phyloP scores from a whole-genome alignment of 2,329 filamentous ascomycete species.

The Exophiala lecanii-corni region DNA sequence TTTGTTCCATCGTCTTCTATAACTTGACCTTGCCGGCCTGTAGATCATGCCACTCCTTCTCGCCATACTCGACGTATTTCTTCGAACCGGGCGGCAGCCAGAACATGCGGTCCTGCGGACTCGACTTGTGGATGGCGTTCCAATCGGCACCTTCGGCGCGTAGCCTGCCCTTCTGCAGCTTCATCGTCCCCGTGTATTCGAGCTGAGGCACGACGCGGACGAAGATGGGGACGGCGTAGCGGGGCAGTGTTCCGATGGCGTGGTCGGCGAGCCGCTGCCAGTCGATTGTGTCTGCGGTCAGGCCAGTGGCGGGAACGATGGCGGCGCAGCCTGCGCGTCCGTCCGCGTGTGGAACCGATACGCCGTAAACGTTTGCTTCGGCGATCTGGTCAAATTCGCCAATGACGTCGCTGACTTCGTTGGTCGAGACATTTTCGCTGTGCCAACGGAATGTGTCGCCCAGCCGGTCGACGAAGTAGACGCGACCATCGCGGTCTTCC shows the following conservation, averaged over 20 bases:
- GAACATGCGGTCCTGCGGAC: constrained; percentile 19
- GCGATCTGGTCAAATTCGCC: constrained; percentile 61
- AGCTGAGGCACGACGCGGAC: constrained; percentile 56
- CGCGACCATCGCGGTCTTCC: constrained; percentile 64
- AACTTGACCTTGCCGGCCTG: constrained; percentile 26
- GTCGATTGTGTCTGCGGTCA: constrained; percentile 49
- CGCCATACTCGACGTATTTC: constrained; percentile 21
- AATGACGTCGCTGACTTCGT: constrained; percentile 71
- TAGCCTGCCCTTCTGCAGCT: constrained; percentile 71
- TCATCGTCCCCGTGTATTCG: constrained; percentile 68
- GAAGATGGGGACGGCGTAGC: constrained; percentile 73
- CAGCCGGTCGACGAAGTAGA: constrained; percentile 70
- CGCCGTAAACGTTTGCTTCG: constrained; percentile 84
- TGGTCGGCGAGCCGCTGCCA: constrained; percentile 57
- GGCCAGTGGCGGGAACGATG: constrained; percentile 39
- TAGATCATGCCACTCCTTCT: constrained; percentile 25
- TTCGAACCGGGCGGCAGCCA: constrained; percentile 23
- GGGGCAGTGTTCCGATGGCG: constrained; percentile 57
- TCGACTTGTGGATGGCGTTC: constrained; percentile 18
- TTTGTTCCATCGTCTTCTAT: constrained; percentile 5
- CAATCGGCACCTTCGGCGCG: constrained; percentile 28
- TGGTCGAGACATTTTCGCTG: constrained; percentile 76
- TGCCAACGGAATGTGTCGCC: constrained; percentile 58
- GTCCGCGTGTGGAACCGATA: constrained; percentile 72
- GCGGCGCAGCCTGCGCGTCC: constrained; percentile 79